Evolutionary conservation across 345 rosid genomes (phyloP).

Genomic region (Clarkia xantiana): DNA sequence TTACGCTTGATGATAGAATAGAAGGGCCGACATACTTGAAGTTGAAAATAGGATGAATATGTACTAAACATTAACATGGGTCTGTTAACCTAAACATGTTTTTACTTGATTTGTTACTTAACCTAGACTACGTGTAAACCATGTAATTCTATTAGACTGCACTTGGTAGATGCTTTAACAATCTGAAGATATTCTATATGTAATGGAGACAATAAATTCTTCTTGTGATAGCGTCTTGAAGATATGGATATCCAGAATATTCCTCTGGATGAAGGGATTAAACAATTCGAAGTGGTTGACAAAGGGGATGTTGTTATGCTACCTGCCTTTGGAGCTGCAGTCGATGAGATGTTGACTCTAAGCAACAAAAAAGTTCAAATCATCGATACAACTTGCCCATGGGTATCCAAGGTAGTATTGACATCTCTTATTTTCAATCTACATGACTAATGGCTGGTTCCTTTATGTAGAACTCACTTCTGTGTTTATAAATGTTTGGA

Average conservation of each 20-base stretch:
- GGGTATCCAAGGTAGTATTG: conserved; percentile 74
- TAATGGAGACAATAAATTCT: not conserved
- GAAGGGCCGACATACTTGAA: too few species aligned
- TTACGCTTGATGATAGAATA: too few species aligned
- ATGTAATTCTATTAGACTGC: too few species aligned
- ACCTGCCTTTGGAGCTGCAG: conserved; percentile 95
- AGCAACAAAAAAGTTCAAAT: conserved; percentile 62
- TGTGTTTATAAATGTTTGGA: conserved; percentile 2
- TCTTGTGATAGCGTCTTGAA: conserved; percentile 51
- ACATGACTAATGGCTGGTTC: not conserved
- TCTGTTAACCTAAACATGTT: too few species aligned
- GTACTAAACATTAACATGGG: too few species aligned
- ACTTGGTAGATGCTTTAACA: too few species aligned
- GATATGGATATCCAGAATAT: conserved; percentile 64
- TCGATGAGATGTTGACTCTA: conserved; percentile 70
- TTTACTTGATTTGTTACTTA: too few species aligned
- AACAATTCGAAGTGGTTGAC: conserved; percentile 62
- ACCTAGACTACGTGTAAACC: too few species aligned
- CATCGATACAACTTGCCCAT: conserved; percentile 95
- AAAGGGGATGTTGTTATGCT: conserved; percentile 80
- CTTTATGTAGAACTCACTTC: not conserved
- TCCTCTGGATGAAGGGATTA: conserved; percentile 57
- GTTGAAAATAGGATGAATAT: too few species aligned
- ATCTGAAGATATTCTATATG: too few species aligned
- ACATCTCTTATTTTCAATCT: not conserved